Conservation (phyloP, 1,139 yeast genomes). For the Taphrina populina region DNA sequence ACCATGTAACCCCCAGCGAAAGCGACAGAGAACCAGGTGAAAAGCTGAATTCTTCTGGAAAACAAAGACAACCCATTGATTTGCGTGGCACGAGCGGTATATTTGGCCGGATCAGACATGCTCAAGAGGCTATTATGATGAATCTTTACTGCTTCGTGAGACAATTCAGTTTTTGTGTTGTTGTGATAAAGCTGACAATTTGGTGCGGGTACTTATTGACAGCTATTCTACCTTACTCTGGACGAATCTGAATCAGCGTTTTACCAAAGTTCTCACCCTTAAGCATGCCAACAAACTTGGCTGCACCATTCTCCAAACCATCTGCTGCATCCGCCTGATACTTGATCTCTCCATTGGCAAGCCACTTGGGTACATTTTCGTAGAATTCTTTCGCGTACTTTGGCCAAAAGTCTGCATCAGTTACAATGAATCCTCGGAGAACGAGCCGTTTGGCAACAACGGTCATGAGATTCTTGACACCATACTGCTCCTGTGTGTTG, state of each 20-base stretch:
- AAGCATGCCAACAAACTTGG: conserved; percentile 37
- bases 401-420: conserved; percentile 35
- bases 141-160: too few relatives aligned
- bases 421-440: conserved; percentile 39
- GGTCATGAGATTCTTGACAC: conserved; percentile 36
- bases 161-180: too few relatives aligned
- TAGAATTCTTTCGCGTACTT: conserved; percentile 29
- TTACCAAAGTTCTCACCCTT: conserved; percentile 40
- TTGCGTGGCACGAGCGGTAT: not conserved
- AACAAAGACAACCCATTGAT: conserved; percentile 14
- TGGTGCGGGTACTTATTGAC: too few relatives aligned
- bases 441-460: conserved; percentile 38
- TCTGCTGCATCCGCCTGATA: conserved; percentile 36
- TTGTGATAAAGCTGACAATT: too few relatives aligned
- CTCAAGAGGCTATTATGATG: too few relatives aligned
- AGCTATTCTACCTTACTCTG: too few relatives aligned
- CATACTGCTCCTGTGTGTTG: conserved; percentile 48
- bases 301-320: conserved; percentile 37
- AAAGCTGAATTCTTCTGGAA: conserved; percentile 23
- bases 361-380: conserved; percentile 33
- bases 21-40: conserved; percentile 31
- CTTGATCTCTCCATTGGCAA: conserved; percentile 34
- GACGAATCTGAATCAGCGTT: conserved; percentile 39
- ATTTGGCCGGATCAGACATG: conserved; percentile 16
- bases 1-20: conserved; percentile 32